Conservation (phyloP, 164 flowering plant genomes). For the Aristolochia fimbriata region DNA sequence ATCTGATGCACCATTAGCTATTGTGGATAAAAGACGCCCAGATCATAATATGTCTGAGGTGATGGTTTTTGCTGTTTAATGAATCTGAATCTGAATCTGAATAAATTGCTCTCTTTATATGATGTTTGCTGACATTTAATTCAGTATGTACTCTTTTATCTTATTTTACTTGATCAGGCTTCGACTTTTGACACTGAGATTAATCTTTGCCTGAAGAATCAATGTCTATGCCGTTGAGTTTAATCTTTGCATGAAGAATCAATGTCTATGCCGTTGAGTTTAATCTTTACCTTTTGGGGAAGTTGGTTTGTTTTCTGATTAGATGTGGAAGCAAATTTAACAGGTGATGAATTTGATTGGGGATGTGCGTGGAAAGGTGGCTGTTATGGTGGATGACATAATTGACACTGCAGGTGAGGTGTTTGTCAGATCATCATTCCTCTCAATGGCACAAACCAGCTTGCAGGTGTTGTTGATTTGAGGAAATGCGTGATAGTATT, state of each 20-base stretch:
- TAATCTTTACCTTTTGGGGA: too few species aligned
- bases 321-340: neutral
- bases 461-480: neutral
- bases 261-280: too few species aligned
- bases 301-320: too few species aligned
- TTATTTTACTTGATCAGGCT: neutral
- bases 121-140: too few species aligned
- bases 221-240: too few species aligned
- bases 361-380: constrained; percentile 58
- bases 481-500: neutral
- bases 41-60: constrained; percentile 95
- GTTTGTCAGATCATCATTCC: neutral
- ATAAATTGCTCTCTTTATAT: too few species aligned
- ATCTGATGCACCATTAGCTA: constrained; percentile 93
- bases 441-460: neutral
- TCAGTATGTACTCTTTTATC: too few species aligned
- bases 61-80: constrained; percentile 1
- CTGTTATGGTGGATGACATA: constrained; percentile 70
- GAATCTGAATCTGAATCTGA: too few species aligned
- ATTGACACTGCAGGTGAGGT: constrained; percentile 62
- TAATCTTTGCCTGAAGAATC: too few species aligned
- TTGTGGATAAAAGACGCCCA: constrained; percentile 93
- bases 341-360: constrained; percentile 64
- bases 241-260: too few species aligned
- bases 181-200: too few species aligned